Percentiles rank a stretch among this genome's conserved stretches.
Conservation (phyloP, 1,284 basidiomycete genomes). For the Cutaneotrichosporon sp. region DNA sequence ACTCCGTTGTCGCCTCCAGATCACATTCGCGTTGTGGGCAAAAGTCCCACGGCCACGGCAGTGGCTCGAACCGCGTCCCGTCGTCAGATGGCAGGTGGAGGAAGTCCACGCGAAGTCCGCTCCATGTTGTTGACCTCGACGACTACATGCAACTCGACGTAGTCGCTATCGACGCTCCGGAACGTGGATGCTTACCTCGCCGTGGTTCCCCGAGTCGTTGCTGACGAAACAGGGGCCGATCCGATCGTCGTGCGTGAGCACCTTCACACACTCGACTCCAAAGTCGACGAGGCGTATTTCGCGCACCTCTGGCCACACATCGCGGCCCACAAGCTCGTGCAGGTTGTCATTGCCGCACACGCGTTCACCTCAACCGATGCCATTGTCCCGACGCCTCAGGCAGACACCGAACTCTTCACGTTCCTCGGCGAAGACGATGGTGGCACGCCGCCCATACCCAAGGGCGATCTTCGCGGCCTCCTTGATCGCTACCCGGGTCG, state of each 20-base stretch:
- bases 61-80: conserved; percentile 20
- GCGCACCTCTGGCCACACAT: conserved; percentile 34
- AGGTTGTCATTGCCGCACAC: conserved; percentile 28
- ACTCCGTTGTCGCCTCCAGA: neutral
- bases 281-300: conserved; percentile 38
- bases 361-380: conserved; percentile 18
- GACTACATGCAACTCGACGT: no score
- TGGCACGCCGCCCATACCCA: conserved; percentile 7
- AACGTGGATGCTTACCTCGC: no score
- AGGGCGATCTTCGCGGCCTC: conserved; percentile 23
- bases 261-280: conserved; percentile 26
- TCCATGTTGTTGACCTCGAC: no score
- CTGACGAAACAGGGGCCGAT: conserved; percentile 31
- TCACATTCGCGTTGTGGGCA: neutral
- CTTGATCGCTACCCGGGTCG: conserved; percentile 32
- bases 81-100: no score
- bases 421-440: conserved; percentile 30
- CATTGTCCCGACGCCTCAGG: conserved; percentile 9
- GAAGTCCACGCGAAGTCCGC: no score
- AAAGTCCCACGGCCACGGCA: conserved; percentile 4
- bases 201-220: no score
- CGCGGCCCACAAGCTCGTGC: conserved; percentile 28
- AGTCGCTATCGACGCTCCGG: no score
- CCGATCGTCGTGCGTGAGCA: conserved; percentile 21
- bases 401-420: conserved; percentile 18